These are phyloP conservation scores for Pontederia crassipes DNA, from an alignment of 176 grass and related monocot genomes.

Conservation along the genomic window DNA sequence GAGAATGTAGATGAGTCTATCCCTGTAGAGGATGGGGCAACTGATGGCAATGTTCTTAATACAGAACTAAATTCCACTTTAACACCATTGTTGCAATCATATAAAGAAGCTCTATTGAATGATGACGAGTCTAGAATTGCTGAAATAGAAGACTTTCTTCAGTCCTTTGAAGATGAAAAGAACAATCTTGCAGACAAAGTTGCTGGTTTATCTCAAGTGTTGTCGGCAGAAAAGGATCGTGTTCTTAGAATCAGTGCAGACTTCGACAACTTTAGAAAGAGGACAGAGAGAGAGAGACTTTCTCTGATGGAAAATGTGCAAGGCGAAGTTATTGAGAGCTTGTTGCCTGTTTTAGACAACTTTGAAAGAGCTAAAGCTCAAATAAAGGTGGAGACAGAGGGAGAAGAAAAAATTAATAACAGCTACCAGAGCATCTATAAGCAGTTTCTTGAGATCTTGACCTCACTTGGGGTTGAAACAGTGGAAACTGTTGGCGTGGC, in stretches of 20 bases:
- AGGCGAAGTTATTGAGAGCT: constrained; percentile 80
- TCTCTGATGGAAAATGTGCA: constrained; percentile 88
- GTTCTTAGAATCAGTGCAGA: constrained; percentile 80
- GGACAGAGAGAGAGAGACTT: constrained; percentile 77
- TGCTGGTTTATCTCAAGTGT: constrained; percentile 43
- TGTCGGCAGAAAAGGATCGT: constrained; percentile 55
- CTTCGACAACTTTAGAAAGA: constrained; percentile 95
- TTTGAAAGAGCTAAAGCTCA: constrained; percentile 94
- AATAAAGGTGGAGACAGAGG: constrained; percentile 83
- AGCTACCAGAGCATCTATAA: constrained; percentile 98
- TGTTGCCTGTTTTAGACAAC: constrained; percentile 93
- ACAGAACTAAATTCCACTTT: constrained; percentile 45
- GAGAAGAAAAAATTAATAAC: constrained; percentile 75
- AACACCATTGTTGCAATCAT: constrained; percentile 39
- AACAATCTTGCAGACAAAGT: constrained; percentile 51
- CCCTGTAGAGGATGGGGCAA: constrained; percentile 29
- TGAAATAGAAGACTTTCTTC: constrained; percentile 67
- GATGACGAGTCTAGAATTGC: constrained; percentile 38
- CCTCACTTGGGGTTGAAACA: constrained; percentile 56
- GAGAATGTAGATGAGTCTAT: constrained; percentile 50
- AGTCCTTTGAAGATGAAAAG: constrained; percentile 65
- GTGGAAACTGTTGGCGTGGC: constrained; percentile 74
- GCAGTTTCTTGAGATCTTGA: constrained; percentile 81
- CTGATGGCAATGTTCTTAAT: constrained; percentile 17
- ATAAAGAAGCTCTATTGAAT: constrained; percentile 67